Base-by-base conservation (phyloP, 2,329 filamentous ascomycete genomes). In the Raffaelea arxii region DNA sequence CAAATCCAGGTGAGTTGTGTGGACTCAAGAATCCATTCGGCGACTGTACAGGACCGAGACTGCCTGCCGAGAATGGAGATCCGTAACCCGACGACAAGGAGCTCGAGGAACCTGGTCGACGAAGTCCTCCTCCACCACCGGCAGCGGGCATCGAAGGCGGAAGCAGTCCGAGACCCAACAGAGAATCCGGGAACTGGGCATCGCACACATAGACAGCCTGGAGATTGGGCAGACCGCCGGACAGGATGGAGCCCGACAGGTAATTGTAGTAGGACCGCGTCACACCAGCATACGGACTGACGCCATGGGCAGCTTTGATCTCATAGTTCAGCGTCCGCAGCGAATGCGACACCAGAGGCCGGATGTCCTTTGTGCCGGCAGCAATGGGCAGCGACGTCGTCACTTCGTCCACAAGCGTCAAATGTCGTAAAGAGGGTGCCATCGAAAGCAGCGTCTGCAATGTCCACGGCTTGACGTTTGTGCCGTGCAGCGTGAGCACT, bases 151-250 rank as follows among this genome's bases (percentile, higher is more conserved):
- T 36, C 4, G 51, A 43, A 3, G 86, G 83, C 2, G 84, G 84
- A 2, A 81, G 77, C 19, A 46, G 36, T 7, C 46, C 36, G 6
- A 91, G 71, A 14, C 70, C 71, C 38, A 89, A 74, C 6, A 96
- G 77, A 11, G 82, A 75, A 54, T 94, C 87, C 2, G 89, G 82
- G 60, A 97, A 95, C 43, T 78, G 73, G 23, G 84, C 78, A 57
- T 96, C 89, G 43, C 87, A 84, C 18, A 96, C 91, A 60, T 94
- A 96, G 7, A 97, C 75, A 21, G 82, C 77, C 30, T 74, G 74
- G 9, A 97, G 72, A 30, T 75, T 77, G 1, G 89, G 88, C 7
- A 97, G 73, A 7, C 79, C 77, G 51, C 83, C 84, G 16, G 80
- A 76, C 50, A 92, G 78, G 25, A 97, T 77, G 0, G 87, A 94